Conservation (phyloP, 495 filamentous ascomycete species). For the Xylaria acuta region DNA sequence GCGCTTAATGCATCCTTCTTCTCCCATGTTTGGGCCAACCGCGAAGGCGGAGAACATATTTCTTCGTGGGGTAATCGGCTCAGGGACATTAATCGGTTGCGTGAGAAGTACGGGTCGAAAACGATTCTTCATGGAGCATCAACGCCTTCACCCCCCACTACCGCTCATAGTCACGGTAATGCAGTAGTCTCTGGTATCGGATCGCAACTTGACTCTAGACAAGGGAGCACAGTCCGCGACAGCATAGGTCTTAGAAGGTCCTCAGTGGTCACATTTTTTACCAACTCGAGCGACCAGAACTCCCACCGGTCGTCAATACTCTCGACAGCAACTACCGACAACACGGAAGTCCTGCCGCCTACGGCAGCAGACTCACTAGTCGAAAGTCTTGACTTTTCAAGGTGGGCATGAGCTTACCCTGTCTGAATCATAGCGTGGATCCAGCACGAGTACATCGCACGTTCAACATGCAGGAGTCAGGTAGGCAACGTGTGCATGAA, state of each 20-base stretch:
- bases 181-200: constrained; percentile 18
- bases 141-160: constrained; percentile 48
- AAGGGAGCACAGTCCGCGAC: constrained; percentile 53
- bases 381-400: constrained; percentile 66
- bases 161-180: constrained; percentile 37
- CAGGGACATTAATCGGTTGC: constrained; percentile 79
- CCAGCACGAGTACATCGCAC: not conserved
- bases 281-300: constrained; percentile 49
- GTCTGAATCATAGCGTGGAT: not conserved
- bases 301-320: constrained; percentile 60
- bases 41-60: constrained; percentile 80
- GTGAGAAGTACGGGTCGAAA: constrained; percentile 64
- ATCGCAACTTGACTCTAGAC: constrained; percentile 43
- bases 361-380: constrained; percentile 56
- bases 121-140: constrained; percentile 17
- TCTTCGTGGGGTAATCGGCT: constrained; percentile 90
- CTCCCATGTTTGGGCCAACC: constrained; percentile 81
- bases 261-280: constrained; percentile 63
- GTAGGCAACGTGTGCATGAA: not conserved
- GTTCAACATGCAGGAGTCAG: not conserved
- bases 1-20: constrained; percentile 95
- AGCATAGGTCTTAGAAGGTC: constrained; percentile 56
- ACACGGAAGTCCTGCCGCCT: constrained; percentile 50
- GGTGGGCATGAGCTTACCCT: constrained; percentile 54
- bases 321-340: constrained; percentile 55